Evolutionary conservation across 108 stramenopile genomes (phyloP).

Genomic region (Nitzschia palea): DNA sequence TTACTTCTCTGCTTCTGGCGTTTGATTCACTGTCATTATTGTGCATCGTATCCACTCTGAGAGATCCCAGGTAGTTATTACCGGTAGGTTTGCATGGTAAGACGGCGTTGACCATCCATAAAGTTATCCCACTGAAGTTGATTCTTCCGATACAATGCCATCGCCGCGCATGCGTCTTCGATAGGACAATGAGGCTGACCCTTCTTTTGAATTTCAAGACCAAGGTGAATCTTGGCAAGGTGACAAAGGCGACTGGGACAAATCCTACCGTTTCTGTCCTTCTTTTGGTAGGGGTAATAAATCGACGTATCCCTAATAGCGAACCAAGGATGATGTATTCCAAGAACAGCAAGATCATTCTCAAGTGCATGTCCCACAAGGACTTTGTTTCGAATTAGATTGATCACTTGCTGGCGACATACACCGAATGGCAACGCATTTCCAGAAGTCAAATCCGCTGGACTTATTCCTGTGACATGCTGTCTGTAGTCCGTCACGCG

Average conservation of each 20-base stretch:
- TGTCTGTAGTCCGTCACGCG: conserved; percentile 86
- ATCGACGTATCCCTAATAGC: conserved; percentile 85
- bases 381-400: conserved; percentile 69
- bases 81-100: too few species aligned
- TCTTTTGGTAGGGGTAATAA: conserved; percentile 72
- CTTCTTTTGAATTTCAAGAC: conserved; percentile 23
- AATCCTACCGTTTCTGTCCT: conserved; percentile 53
- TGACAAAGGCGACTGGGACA: conserved; percentile 35
- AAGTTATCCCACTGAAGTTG: conserved; percentile 56
- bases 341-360: conserved; percentile 84
- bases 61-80: too few species aligned
- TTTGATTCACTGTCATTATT: too few species aligned
- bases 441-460: conserved; percentile 9
- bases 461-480: conserved; percentile 38
- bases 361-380: conserved; percentile 93
- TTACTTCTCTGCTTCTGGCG: not conserved
- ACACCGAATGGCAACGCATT: conserved; percentile 69
- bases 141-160: conserved; percentile 61
- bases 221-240: conserved; percentile 31
- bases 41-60: too few species aligned
- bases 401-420: conserved; percentile 64
- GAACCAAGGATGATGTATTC: conserved; percentile 69
- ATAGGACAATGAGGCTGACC: conserved; percentile 47
- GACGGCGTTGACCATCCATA: conserved; percentile 24
- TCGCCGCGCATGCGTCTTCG: conserved; percentile 69